These are phyloP conservation scores for Manihot esculenta DNA, from an alignment of 441 rosid species.

Conservation along the genomic window DNA sequence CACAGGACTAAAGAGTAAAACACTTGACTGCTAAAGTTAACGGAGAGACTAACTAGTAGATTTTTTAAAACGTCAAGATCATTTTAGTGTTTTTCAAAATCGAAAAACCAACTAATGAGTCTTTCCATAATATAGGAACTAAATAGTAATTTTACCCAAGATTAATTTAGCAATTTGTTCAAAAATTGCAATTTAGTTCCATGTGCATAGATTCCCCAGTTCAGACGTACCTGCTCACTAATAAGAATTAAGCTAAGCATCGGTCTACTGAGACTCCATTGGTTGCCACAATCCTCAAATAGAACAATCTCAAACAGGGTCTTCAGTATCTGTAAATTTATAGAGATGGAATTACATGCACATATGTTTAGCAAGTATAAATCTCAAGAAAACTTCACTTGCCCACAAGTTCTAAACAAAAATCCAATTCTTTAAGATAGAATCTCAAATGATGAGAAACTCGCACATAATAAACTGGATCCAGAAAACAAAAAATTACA, in stretches of 20 bases:
- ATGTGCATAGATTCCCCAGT: neutral
- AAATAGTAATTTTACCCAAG: too few species aligned
- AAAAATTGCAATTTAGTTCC: neutral
- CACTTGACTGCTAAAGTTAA: too few species aligned
- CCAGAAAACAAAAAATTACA: too few species aligned
- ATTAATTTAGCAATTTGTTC: neutral
- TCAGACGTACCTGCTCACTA: conserved; percentile 66
- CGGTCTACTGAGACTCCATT: conserved; percentile 99
- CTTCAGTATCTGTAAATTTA: conserved; percentile 71
- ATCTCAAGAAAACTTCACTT: neutral
- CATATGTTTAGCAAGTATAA: neutral
- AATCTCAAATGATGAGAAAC: too few species aligned
- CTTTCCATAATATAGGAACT: too few species aligned
- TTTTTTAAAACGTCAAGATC: too few species aligned
- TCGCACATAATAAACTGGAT: too few species aligned
- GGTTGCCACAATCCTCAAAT: conserved; percentile 97
- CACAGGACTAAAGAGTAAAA: too few species aligned
- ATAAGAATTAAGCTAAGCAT: conserved; percentile 94
- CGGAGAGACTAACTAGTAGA: too few species aligned
- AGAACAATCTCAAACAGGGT: conserved; percentile 91
- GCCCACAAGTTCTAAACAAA: neutral
- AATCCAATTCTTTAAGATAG: neutral
- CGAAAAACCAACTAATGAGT: too few species aligned
- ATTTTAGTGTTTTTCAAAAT: too few species aligned
- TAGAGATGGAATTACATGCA: conserved; percentile 11